Evolutionary conservation across 2,329 filamentous ascomycete genomes (phyloP), one percentile per base, ranked within the genome.

Genomic region (Epichloe brachyelytri): DNA sequence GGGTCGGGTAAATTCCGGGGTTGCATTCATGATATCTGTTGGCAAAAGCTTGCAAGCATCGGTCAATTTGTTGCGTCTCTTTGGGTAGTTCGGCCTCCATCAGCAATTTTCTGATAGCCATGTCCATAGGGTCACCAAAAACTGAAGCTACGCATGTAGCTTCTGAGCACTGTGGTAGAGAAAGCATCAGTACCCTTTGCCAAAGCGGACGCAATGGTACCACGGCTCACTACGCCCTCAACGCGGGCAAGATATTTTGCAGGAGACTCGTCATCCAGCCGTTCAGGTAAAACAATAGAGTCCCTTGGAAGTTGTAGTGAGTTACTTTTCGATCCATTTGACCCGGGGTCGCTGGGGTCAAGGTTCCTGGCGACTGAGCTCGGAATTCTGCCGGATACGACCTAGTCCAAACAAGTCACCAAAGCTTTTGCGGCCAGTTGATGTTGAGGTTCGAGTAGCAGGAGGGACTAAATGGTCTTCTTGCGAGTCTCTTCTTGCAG

Each of bases 61-160:
- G 80, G 67, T 98, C 93, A 56, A 98, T 97, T 61, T 98, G 93
- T 66, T 98, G 93, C 0, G 93, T 97, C 70, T 98, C 93, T 60
- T 94, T 95, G 4, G 93, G 93, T 34, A 98, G 70, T 65, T 97
- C 91, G 3, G 93, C 89, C 63, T 96, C 90, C 86, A 97, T 95
- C 51, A 98, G 75, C 46, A 98, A 77, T 65, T 97, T 97, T 38
- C 93, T 83, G 56, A 97, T 83, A 2, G 91, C 87, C 89, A 98
- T 97, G 64, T 98, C 93, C 73, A 98, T 91, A 0, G 93, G 93
- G 59, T 97, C 91, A 30, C 88, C 90, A 96, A 97, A 97, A 97
- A 49, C 84, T 82, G 66, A 97, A 97, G 19, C 85, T 85, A 49
- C 91, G 82, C 85, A 97, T 97, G 63, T 95, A 97, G 63, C 91